A percentile compares a stretch with the other conserved stretches of the same genome.
Evolutionary conservation across 164 flowering plant genomes (phyloP).

Genomic region (Vitis riparia): DNA sequence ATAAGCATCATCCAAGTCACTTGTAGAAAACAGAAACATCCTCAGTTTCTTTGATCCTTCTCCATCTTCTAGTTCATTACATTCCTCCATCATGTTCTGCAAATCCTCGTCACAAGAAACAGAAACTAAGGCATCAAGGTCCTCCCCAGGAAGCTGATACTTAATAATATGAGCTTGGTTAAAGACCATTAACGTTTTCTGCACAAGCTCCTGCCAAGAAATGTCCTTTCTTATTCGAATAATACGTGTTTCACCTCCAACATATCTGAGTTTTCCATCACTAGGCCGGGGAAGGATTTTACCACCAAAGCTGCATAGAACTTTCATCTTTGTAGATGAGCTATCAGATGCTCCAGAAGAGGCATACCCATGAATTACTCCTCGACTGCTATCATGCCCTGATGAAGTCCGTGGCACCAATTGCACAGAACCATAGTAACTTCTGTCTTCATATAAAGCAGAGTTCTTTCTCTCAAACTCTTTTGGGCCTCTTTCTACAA

Average conservation of each 20-base stretch:
- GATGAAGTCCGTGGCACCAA: slow-evolving; percentile 22
- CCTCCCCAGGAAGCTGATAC: slow-evolving; percentile 58
- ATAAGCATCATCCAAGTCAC: slow-evolving; percentile 43
- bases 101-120: slow-evolving; percentile 49
- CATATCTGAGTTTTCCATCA: slow-evolving; percentile 53
- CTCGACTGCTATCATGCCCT: slow-evolving; percentile 18
- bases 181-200: slow-evolving; percentile 32
- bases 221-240: slow-evolving; percentile 36
- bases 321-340: slow-evolving; percentile 30
- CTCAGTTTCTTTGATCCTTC: slow-evolving; percentile 35
- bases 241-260: slow-evolving; percentile 55
- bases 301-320: slow-evolving; percentile 57
- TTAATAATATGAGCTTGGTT: slow-evolving; percentile 31
- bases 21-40: slow-evolving; percentile 38
- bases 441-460: slow-evolving; percentile 21
- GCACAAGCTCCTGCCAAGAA: slow-evolving; percentile 42
- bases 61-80: slow-evolving; percentile 22
- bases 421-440: slow-evolving; percentile 20
- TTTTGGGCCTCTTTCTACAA: slow-evolving; percentile 26
- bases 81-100: slow-evolving; percentile 52
- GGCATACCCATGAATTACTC: slow-evolving; percentile 12
- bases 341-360: slow-evolving; percentile 32
- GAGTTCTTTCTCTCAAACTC: slow-evolving; percentile 25
- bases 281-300: slow-evolving; percentile 48
- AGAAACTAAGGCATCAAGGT: slow-evolving; percentile 51